Evolutionary conservation across 2,329 filamentous ascomycete genomes (phyloP), one percentile per base, ranked within the genome.

Genomic region (Zasmidium cellare): DNA sequence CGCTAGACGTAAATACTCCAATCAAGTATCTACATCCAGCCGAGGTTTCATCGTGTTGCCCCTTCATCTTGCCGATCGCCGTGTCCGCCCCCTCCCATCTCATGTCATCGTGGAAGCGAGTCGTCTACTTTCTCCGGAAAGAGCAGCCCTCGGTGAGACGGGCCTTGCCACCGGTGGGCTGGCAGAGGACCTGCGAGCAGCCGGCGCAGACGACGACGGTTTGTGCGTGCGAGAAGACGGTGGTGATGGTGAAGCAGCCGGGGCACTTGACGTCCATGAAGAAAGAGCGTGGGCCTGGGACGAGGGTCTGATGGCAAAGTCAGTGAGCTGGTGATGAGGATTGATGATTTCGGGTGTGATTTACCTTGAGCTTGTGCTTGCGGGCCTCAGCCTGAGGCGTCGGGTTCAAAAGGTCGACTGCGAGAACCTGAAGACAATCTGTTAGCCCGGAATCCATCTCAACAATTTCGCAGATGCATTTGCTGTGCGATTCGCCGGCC

Each of bases 231-330:
- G 93, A 97, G 91, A 97, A 99, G 82, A 99, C 94, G 80, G 94
- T 99, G 81, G 94, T 99, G 87, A 99, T 99, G 81, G 92, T 97
- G 89, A 97, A 99, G 91, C 94, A 99, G 76, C 94, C 94, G 79
- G 94, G 94, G 90, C 94, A 99, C 90, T 99, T 99, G 86, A 99
- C 94, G 80, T 99, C 94, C 94, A 99, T 99, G 91, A 99, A 99
- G 90, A 97, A 99, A 71, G 93, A 97, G 80, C 94, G 91, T 75
- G 94, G 94, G 70, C 87, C 89, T 75, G 94, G 94, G 78, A 99
- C 94, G 75, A 99, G 90, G 71, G 66, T 69, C 69, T 72, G 60
- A 51, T 61, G 23, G 31, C 2, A 11, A 45, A 46, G 24, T 56
- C 25, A 62, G 31, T 53, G 38, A 28, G n/a, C 19, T 61, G 49